phyloP scores from a whole-genome alignment of 805 yeast genomes.

The Scheffersomyces coipomensis region DNA sequence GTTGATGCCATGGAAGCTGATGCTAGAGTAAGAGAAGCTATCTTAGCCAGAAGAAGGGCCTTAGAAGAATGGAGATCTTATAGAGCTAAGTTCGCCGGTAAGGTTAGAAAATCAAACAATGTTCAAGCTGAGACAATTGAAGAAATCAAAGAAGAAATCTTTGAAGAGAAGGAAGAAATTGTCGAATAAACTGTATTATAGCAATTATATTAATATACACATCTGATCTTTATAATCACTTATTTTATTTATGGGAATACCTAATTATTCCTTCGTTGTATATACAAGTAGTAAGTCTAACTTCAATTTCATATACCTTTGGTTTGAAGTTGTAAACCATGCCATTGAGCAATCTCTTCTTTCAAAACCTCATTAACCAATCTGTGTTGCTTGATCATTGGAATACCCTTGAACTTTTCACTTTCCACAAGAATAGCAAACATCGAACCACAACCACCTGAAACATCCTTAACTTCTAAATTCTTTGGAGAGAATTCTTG shows the following conservation, averaged over 20 bases:
- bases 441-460: conserved; percentile 98
- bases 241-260: no score
- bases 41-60: conserved; percentile 75
- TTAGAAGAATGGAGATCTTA: conserved; percentile 84
- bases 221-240: no score
- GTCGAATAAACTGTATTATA: conserved; percentile 37
- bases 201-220: not conserved
- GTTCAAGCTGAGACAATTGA: conserved; percentile 57
- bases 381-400: conserved; percentile 90
- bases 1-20: conserved; percentile 94
- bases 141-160: conserved; percentile 73
- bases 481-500: conserved; percentile 58
- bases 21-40: conserved; percentile 86
- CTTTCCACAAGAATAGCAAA: conserved; percentile 81
- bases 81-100: conserved; percentile 48
- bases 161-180: conserved; percentile 71
- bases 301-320: conserved; percentile 26
- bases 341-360: conserved; percentile 91
- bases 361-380: conserved; percentile 77
- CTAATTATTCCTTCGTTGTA: no score
- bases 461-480: conserved; percentile 73
- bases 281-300: no score
- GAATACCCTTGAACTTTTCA: conserved; percentile 69
- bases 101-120: conserved; percentile 41
- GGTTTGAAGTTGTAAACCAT: conserved; percentile 86